A percentile compares a stretch with the other conserved stretches of the same genome.
phyloP scores from a whole-genome alignment of 495 filamentous ascomycete species.

The Penicillium cosmopolitanum region DNA sequence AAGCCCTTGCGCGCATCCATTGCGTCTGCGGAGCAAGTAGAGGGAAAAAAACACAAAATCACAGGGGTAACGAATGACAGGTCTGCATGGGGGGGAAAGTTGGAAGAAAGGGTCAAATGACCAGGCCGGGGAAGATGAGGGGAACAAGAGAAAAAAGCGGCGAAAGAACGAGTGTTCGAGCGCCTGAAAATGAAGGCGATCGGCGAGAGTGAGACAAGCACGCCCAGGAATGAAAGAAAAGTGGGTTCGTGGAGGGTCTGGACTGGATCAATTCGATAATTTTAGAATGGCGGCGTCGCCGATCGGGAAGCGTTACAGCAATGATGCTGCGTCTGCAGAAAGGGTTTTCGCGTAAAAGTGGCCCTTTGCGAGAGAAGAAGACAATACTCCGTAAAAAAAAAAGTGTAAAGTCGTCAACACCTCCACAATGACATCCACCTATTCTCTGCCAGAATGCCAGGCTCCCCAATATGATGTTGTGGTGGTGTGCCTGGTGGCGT shows the following conservation, averaged over 20 bases:
- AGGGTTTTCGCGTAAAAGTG: not conserved
- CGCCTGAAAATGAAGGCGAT: constrained; percentile 26
- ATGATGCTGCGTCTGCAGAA: constrained; percentile 4
- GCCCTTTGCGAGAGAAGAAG: not conserved
- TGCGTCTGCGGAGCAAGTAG: constrained; percentile 9
- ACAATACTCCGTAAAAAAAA: not conserved
- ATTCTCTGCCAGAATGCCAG: not conserved
- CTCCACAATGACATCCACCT: constrained; percentile 6
- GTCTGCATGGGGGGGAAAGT: constrained; percentile 22
- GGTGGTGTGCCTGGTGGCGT: constrained; percentile 15
- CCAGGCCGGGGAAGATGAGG: constrained; percentile 16
- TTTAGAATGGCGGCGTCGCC: constrained; percentile 16
- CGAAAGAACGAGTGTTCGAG: constrained; percentile 13
- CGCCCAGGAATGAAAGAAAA: constrained; percentile 22
- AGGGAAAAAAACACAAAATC: constrained; percentile 7
- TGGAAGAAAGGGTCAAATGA: constrained; percentile 16
- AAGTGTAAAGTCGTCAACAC: not conserved
- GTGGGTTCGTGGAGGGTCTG: constrained; percentile 22
- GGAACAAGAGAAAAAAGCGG: constrained; percentile 9
- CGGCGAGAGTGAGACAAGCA: constrained; percentile 24
- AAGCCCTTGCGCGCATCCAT: constrained; percentile 40
- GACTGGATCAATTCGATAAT: constrained; percentile 17
- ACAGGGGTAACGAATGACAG: constrained; percentile 18
- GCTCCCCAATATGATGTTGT: not conserved
- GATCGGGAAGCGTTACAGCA: constrained; percentile 3